These are phyloP conservation scores for Epichloe scottii DNA, from an alignment of 2,329 filamentous ascomycete genomes.

Conservation along the genomic window DNA sequence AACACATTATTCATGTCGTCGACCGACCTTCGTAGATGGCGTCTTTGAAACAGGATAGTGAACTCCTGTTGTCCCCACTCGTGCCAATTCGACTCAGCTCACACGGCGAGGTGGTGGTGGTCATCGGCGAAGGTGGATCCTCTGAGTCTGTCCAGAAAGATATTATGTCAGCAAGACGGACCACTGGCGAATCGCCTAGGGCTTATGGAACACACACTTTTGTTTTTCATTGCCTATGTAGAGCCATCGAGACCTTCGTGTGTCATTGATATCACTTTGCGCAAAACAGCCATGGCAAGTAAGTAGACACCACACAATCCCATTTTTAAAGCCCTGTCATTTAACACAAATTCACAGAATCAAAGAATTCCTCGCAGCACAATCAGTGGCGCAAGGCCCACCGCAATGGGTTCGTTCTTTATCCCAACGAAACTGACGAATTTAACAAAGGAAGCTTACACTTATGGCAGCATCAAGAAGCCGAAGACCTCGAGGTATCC, in stretches of 20 bases:
- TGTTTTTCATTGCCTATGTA: not conserved
- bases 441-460: conserved; percentile 6
- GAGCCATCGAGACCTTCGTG: not conserved
- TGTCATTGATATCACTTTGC: conserved; percentile 2
- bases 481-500: conserved; percentile 98
- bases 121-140: not conserved
- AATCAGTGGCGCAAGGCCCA: conserved; percentile 98
- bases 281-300: conserved; percentile 7
- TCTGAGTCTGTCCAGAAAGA: too few species aligned
- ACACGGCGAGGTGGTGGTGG: too few species aligned
- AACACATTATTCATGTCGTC: too few species aligned
- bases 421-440: not conserved
- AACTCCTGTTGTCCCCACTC: too few species aligned
- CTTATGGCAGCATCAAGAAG: conserved; percentile 86
- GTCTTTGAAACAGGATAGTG: too few species aligned
- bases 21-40: too few species aligned
- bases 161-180: conserved; percentile 5
- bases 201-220: conserved; percentile 11
- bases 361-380: conserved; percentile 99
- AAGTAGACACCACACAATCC: not conserved
- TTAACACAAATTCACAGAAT: conserved; percentile 48
- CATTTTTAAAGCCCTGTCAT: not conserved
- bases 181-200: conserved; percentile 9
- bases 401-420: conserved; percentile 77
- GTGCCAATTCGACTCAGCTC: too few species aligned